Percentiles rank a stretch among this genome's conserved stretches.
phyloP scores from a whole-genome alignment of 2,329 filamentous ascomycete species.

The Pochonia chlamydosporia region DNA sequence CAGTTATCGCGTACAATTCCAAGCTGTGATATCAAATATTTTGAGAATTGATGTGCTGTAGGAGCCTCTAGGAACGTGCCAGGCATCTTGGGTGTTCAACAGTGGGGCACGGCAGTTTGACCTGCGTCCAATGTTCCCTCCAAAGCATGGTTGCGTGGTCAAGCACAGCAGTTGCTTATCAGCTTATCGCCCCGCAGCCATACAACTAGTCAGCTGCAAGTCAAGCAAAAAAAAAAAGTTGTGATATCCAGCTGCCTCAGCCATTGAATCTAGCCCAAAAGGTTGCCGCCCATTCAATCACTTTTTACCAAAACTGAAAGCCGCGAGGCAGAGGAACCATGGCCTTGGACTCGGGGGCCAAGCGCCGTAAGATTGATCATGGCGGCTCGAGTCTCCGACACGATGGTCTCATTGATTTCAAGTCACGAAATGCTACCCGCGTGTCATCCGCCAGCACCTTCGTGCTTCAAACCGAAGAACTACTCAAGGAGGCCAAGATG shows the following conservation, averaged over 20 bases:
- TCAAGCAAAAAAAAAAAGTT: constrained; percentile 9
- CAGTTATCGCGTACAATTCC: no score
- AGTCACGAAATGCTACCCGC: constrained; percentile 31
- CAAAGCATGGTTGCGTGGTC: no score
- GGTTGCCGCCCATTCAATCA: no score
- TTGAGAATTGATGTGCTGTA: no score
- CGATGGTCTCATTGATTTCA: constrained; percentile 33
- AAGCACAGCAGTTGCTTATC: constrained; percentile 15
- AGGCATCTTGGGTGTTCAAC: neutral
- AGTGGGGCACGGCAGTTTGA: neutral
- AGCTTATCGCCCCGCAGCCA: constrained; percentile 20
- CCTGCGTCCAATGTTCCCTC: no score
- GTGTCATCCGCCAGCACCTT: constrained; percentile 48
- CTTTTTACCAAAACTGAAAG: no score
- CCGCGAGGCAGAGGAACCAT: no score
- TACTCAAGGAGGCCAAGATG: constrained; percentile 48
- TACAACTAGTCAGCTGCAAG: neutral
- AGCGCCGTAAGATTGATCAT: constrained; percentile 44
- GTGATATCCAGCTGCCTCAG: neutral
- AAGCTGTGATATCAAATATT: no score
- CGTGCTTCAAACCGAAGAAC: constrained; percentile 53
- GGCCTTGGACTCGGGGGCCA: constrained; percentile 41
- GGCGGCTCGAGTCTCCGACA: constrained; percentile 26
- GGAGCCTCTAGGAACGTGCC: no score
- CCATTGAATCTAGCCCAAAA: no score